Base-by-base conservation (phyloP, 2,329 filamentous ascomycete species). In the Claviceps sp. region DNA sequence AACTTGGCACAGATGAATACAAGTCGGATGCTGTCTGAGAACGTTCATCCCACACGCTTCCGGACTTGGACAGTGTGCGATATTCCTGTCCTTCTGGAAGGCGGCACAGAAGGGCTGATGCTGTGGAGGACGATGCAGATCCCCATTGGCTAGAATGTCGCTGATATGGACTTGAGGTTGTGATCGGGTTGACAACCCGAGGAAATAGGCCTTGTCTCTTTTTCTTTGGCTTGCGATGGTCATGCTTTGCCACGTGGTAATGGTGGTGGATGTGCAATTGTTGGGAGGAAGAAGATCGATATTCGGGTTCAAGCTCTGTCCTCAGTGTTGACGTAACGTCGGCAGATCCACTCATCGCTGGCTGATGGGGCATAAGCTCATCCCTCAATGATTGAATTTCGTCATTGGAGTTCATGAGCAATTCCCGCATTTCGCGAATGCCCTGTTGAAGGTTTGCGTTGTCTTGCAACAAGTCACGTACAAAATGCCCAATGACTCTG, bases 201-300 rank as follows among this genome's bases (percentile, higher is more conserved):
- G 81, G 72, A 13, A 76, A 77, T 9, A 87, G 69, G 22, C 79
- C 75, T 36, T 80, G 77, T 2, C 86, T 81, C 70, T 83, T 85
- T 69, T 88, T 94, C 69, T 82, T 87, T 8, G 78, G 72, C 54
- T 82, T 82, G 57, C 78, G 78, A 16, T 65, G 62, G 53, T 86
- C 82, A 20, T 77, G 72, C 63, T 81, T 83, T 50, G 81, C 71
- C 11, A 83, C 78, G 58, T 96, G 89, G 62, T 95, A 95, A 64
- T 97, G 91, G 61, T 97, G 90, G 62, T 97, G 91, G 45, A 97
- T 86, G 60, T 96, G 91, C 14, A 96, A 71, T 60, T 93, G 87
- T 60, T 87, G 85, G 0, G 85, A 83, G 8, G 62, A 50, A 11
- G 59, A 58, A 6, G 59, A 57, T 5, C 56, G 57, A 2, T 61